Base-by-base conservation (phyloP, 1,139 yeast species). In the Komagataea norvegica region DNA sequence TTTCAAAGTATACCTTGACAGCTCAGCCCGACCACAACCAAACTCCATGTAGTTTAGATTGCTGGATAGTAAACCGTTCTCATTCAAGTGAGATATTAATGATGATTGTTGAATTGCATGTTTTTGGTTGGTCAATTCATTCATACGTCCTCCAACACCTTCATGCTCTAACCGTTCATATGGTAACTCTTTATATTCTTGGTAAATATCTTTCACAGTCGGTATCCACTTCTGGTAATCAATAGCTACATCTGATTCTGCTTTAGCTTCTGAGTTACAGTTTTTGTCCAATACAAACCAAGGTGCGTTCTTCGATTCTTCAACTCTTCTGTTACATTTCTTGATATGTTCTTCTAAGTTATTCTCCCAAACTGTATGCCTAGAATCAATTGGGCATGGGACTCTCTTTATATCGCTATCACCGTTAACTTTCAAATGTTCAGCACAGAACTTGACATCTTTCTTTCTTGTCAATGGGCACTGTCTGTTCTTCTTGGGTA, bases 21-120 rank as follows among this genome's bases (percentile, higher is more conserved):
- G 68, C 55, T 88, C 96, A 1, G 84, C 95, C 43, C 89, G 74
- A 0, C 96, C 96, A 56, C 95, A 84, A 0, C 96, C 96, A 64
- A 86, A 87, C 57, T 88, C 96, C 19, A 84, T 57, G 51, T 79
- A 74, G 36, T 71, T 63, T 28, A 56, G 52, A 5, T 62, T 51
- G 3, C 57, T 33, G 1, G 62, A 60, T 22, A 80, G 59, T 21
- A 79, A 52, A 0, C 59, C 60, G n/a, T 59, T 48, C 4, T 61
- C 55, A 23, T 72, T 66, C 55, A 88, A 59, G 44, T 84, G 84
- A 5, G 87, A 89, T 16, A 85, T 81, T 41, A 88, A 59, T 3
- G 94, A 83, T 0, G 89, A 72, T 55, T 88, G 96, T 56, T 88
- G 96, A 2, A 71, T 57, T 0, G 91, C 83, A 60, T 88, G 96